Percentiles rank a stretch among this genome's conserved stretches.
Evolutionary conservation across 495 filamentous ascomycete species (phyloP).

Genomic region (Podospora bellae-mahoneyi): DNA sequence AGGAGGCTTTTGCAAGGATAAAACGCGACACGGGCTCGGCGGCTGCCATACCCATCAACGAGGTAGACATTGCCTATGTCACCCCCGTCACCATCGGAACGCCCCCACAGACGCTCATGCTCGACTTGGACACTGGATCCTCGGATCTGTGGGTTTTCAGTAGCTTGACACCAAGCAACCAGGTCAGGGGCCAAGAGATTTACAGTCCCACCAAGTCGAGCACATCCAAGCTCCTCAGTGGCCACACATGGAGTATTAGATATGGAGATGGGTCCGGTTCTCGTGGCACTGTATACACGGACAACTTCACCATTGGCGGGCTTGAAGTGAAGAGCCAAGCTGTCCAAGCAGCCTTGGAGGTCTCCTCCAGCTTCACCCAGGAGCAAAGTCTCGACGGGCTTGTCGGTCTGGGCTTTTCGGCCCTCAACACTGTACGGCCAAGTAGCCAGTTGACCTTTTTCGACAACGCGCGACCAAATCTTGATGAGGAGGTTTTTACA

Average conservation of each 20-base stretch:
- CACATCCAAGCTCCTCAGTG: constrained; percentile 48
- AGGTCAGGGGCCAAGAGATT: constrained; percentile 51
- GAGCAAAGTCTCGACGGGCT: constrained; percentile 66
- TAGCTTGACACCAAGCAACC: constrained; percentile 24
- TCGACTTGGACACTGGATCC: constrained; percentile 76
- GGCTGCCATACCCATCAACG: constrained; percentile 52
- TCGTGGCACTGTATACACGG: constrained; percentile 64
- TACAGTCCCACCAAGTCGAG: constrained; percentile 52
- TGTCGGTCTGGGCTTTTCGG: constrained; percentile 70
- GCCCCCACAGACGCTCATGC: constrained; percentile 54
- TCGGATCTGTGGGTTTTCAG: constrained; percentile 64
- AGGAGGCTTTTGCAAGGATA: not conserved
- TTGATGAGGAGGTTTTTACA: constrained; percentile 63
- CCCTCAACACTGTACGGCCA: constrained; percentile 67
- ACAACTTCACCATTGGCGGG: constrained; percentile 65
- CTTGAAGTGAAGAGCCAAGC: constrained; percentile 61
- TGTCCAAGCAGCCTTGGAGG: constrained; percentile 62
- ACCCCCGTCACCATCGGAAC: constrained; percentile 64
- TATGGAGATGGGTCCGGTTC: constrained; percentile 71
- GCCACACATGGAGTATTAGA: constrained; percentile 60
- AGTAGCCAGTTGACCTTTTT: constrained; percentile 64
- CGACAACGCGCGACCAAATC: constrained; percentile 58
- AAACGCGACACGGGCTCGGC: constrained; percentile 47
- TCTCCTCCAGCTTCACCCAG: constrained; percentile 60
- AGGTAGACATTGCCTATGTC: constrained; percentile 63